phyloP scores from a whole-genome alignment of 2,329 filamentous ascomycete genomes.

The Trichophyton verrucosum region DNA sequence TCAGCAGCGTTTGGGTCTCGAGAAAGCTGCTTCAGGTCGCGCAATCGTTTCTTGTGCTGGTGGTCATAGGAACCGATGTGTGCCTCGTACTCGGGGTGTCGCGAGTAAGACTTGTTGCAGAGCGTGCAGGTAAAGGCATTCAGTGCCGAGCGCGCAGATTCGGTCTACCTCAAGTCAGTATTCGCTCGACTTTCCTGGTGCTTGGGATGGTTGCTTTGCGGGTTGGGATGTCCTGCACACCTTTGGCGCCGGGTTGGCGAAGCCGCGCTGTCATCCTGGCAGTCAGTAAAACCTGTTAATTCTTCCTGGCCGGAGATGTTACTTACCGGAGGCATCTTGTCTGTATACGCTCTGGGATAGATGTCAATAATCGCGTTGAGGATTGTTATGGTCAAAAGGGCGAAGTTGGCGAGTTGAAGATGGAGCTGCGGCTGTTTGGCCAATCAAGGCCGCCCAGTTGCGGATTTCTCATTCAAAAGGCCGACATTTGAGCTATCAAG shows the following conservation, averaged over 20 bases:
- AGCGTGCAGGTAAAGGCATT: slow-evolving; percentile 74
- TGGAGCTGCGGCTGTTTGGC: too few species aligned
- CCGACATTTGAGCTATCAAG: too few species aligned
- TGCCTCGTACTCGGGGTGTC: slow-evolving; percentile 91
- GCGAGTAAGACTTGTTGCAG: slow-evolving; percentile 86
- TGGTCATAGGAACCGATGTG: slow-evolving; percentile 93
- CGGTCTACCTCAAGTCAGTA: slow-evolving; percentile 30
- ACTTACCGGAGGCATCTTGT: background rate
- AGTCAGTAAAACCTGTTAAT: background rate
- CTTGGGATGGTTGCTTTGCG: background rate
- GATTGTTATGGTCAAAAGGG: background rate
- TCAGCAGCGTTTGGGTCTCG: slow-evolving; percentile 33
- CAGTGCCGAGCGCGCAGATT: slow-evolving; percentile 60
- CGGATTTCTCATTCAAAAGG: too few species aligned
- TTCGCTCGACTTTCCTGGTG: background rate
- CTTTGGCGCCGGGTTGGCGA: slow-evolving; percentile 37
- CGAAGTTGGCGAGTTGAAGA: background rate
- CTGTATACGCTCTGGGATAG: background rate
- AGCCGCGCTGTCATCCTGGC: slow-evolving; percentile 28
- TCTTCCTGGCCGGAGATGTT: too few species aligned
- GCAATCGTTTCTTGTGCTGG: slow-evolving; percentile 64
- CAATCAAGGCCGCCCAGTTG: too few species aligned
- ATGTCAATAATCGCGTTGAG: background rate
- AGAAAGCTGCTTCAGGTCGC: slow-evolving; percentile 36
- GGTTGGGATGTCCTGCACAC: slow-evolving; percentile 17